These are phyloP conservation scores for Aureobasidium sp. DNA, from an alignment of 2,329 filamentous ascomycete genomes.

Conservation along the genomic window DNA sequence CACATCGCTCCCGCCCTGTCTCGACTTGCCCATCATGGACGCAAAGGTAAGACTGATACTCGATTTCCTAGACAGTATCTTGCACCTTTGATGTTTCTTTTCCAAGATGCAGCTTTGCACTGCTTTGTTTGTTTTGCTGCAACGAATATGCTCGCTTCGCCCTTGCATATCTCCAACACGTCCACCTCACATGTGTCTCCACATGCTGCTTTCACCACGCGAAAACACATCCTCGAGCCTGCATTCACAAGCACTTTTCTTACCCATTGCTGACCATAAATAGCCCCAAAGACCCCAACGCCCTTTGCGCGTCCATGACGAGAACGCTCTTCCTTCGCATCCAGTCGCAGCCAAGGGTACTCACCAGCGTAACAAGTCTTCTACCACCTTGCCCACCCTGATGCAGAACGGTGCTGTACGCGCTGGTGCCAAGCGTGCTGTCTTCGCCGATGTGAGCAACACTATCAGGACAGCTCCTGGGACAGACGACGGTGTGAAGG, in stretches of 20 bases:
- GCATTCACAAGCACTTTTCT: neutral
- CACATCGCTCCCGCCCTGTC: conserved; percentile 7
- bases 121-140: conserved; percentile 11
- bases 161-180: neutral
- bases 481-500: conserved; percentile 52
- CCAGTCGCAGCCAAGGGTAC: conserved; percentile 48
- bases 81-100: neutral
- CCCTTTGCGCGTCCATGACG: conserved; percentile 56
- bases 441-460: conserved; percentile 79
- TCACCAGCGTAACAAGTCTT: conserved; percentile 79
- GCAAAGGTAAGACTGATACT: conserved; percentile 34
- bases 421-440: conserved; percentile 64
- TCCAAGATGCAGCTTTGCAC: neutral
- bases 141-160: neutral
- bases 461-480: conserved; percentile 37
- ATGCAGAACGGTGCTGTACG: conserved; percentile 52
- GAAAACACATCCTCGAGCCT: neutral
- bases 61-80: neutral
- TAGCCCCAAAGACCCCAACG: conserved; percentile 49
- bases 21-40: conserved; percentile 31
- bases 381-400: conserved; percentile 52
- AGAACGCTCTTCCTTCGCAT: conserved; percentile 52
- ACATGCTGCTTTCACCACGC: neutral
- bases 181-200: neutral
- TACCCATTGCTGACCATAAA: neutral